Base-by-base conservation (phyloP, 768 basidiomycete species). In the Russula olivacea region DNA sequence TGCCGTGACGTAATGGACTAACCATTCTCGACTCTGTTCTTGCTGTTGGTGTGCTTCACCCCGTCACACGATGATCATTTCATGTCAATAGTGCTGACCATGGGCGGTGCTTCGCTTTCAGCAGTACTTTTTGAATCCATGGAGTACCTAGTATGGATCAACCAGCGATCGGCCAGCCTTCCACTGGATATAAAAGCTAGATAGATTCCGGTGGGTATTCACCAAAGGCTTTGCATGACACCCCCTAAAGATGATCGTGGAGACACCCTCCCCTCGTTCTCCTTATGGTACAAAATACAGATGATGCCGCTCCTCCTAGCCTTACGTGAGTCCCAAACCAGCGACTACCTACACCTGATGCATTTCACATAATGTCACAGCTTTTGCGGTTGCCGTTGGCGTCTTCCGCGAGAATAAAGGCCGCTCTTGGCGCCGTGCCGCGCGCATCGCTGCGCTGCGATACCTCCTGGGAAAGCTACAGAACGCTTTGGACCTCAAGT, bases 351-450 rank as follows among this genome's bases (percentile, higher is more conserved):
- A 11, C 11, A 14, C 5, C 54, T n/a, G n/a, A n/a, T 12, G 1
- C 12, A 3, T 3, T 28, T 23, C 17, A 56, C 12, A 7, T 23
- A 21, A 47, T 19, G 1, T 36, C 9, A 32, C 58, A 59, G 58
- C 50, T 15, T 23, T 59, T 11, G 50, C 28, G 15, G 14, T 52
- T 10, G 40, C 30, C 1, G 2, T 59, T 6, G 58, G 50, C 0
- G 21, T 59, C 8, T 64, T 61, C 49, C 53, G 40, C 30, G 49
- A 61, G 30, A 64, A 55, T 15, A 19, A 51, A 2, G 55, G 59
- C 12, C 59, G 63, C 25, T 64, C 63, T 2, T 64, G 63, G 63
- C 30, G 25, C 19, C 47, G 48, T 8, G 63, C 59, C 0, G 15
- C 32, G 14, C 12, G 6, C 14, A 49, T 43, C 4, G 52, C 54